Percentiles rank a stretch among this genome's conserved stretches.
Conservation (phyloP, 345 rosid genomes). For the Capsella bursapastoris region DNA sequence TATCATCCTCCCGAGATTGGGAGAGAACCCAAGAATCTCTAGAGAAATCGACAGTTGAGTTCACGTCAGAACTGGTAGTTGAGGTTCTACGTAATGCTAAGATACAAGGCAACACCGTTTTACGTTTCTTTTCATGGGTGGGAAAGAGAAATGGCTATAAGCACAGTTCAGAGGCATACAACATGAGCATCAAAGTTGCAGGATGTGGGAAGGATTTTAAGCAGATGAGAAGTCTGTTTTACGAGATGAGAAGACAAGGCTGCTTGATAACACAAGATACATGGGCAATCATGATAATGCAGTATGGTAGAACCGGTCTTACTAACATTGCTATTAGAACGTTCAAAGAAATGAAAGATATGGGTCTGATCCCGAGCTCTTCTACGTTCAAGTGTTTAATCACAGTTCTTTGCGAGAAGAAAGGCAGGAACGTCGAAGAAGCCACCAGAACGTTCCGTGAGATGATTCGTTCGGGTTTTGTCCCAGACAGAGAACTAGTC, state of each 20-base stretch:
- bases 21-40: slow-evolving; percentile 54
- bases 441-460: slow-evolving; percentile 63
- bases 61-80: slow-evolving; percentile 72
- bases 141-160: slow-evolving; percentile 62
- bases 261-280: slow-evolving; percentile 65
- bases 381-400: slow-evolving; percentile 78
- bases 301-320: slow-evolving; percentile 80
- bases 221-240: slow-evolving; percentile 77
- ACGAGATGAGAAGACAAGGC: slow-evolving; percentile 78
- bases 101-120: slow-evolving; percentile 61
- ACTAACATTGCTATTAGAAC: slow-evolving; percentile 70
- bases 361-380: slow-evolving; percentile 49
- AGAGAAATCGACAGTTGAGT: slow-evolving; percentile 53
- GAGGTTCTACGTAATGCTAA: slow-evolving; percentile 50
- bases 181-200: slow-evolving; percentile 81
- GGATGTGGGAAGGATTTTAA: slow-evolving; percentile 84
- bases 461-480: slow-evolving; percentile 60
- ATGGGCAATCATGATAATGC: slow-evolving; percentile 90
- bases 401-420: slow-evolving; percentile 68
- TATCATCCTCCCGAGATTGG: slow-evolving; percentile 55
- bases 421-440: slow-evolving; percentile 71
- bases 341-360: slow-evolving; percentile 74
- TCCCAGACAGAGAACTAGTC: slow-evolving; percentile 70
- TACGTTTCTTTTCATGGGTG: slow-evolving; percentile 79
- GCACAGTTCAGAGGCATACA: slow-evolving; percentile 80